Percentiles rank a stretch among this genome's conserved stretches.
Conservation (phyloP, 2,329 filamentous ascomycete species). For the Aspergillus sp. region DNA sequence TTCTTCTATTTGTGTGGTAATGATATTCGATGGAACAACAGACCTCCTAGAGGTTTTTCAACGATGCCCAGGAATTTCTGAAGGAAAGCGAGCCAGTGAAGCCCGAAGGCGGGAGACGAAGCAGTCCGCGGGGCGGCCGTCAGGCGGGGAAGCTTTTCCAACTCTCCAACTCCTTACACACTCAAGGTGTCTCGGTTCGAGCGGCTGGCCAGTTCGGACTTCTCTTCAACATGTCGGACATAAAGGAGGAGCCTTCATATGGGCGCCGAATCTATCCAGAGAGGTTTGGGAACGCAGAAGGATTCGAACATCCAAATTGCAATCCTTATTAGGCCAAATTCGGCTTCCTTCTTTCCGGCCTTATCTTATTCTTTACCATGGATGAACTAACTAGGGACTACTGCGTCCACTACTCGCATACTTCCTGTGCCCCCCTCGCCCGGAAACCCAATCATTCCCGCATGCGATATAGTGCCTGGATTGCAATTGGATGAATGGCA, state of each 20-base stretch:
- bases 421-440: neutral
- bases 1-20: no score
- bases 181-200: neutral
- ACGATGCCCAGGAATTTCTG: neutral
- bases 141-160: constrained; percentile 5
- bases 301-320: no score
- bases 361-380: neutral
- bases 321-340: neutral
- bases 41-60: neutral
- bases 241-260: neutral
- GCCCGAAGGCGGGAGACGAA: neutral
- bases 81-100: neutral
- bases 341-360: neutral
- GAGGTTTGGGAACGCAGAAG: no score
- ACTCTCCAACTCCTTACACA: neutral
- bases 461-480: neutral
- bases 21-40: neutral
- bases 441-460: neutral
- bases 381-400: neutral
- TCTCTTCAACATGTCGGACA: neutral
- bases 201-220: neutral
- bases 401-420: neutral
- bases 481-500: neutral
- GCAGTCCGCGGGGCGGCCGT: constrained; percentile 7
- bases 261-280: no score